Evolutionary conservation across 331 rosid species (phyloP).

Genomic region (Pyrus hybrid): DNA sequence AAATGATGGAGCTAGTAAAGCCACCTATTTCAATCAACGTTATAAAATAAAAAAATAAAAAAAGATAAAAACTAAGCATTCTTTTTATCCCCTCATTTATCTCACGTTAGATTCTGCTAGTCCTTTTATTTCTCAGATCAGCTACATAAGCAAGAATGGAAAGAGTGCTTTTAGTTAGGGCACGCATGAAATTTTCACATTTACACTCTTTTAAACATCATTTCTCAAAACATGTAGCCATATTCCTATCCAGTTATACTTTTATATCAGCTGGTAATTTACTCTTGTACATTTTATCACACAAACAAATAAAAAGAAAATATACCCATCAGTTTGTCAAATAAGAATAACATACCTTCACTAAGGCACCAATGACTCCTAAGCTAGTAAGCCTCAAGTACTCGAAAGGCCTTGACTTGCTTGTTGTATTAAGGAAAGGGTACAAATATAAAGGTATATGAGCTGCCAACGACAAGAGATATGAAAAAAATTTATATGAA

Average conservation of each 20-base stretch:
- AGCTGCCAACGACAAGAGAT: constrained; percentile 47
- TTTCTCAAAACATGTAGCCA: background rate
- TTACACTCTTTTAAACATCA: background rate
- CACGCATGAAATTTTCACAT: background rate
- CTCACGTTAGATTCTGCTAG: background rate
- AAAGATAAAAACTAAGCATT: background rate
- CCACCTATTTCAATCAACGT: background rate
- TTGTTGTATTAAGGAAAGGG: constrained; percentile 76
- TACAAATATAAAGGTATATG: constrained; percentile 71
- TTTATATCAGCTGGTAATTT: background rate
- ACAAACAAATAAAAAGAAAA: background rate
- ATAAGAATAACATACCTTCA: constrained; percentile 51
- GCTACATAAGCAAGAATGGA: background rate
- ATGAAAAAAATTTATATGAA: background rate
- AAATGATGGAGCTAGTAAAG: background rate
- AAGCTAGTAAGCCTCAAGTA: constrained; percentile 80
- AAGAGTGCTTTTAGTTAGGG: background rate
- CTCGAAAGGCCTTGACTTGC: constrained; percentile 70
- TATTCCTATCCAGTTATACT: background rate
- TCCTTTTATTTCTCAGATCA: background rate
- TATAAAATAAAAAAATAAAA: background rate
- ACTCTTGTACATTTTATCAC: background rate
- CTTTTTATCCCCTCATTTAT: background rate
- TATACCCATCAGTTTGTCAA: background rate
- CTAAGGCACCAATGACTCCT: constrained; percentile 91